A percentile compares a stretch with the other conserved stretches of the same genome.
Conservation (phyloP, 257 asterid genomes). For the Penstemon newberryi region DNA sequence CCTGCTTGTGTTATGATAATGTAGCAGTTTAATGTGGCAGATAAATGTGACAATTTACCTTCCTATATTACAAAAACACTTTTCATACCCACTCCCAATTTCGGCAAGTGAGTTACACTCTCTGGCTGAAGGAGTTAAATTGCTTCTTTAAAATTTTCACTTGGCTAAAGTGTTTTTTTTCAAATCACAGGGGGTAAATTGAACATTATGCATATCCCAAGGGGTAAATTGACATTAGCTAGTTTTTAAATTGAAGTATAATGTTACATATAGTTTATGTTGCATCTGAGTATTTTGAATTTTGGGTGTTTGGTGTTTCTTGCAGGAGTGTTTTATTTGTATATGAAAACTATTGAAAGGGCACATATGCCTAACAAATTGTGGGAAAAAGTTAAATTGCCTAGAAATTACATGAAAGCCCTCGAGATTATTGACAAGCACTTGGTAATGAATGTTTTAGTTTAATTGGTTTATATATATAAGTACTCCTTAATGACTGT, state of each 20-base stretch:
- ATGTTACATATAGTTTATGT: background rate
- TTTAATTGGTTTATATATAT: background rate
- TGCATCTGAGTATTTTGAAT: constrained; percentile 6
- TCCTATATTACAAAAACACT: too few species aligned
- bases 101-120: too few species aligned
- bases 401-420: constrained; percentile 83
- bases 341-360: constrained; percentile 98
- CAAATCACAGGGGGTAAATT: background rate
- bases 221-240: background rate
- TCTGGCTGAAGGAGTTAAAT: too few species aligned
- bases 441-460: constrained; percentile 52
- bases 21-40: too few species aligned
- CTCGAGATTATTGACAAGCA: constrained; percentile 93
- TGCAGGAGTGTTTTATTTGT: constrained; percentile 86
- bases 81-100: too few species aligned
- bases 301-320: constrained; percentile 22
- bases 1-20: too few species aligned
- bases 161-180: too few species aligned
- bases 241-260: background rate
- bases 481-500: background rate
- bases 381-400: constrained; percentile 97
- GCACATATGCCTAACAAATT: constrained; percentile 95
- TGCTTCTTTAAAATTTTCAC: too few species aligned
- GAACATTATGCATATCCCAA: too few species aligned
- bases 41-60: too few species aligned